Evolutionary conservation across 1,139 yeast species (phyloP), one percentile per base, ranked within the genome.

Genomic region (Kurtzmaniella quercitrusa): DNA sequence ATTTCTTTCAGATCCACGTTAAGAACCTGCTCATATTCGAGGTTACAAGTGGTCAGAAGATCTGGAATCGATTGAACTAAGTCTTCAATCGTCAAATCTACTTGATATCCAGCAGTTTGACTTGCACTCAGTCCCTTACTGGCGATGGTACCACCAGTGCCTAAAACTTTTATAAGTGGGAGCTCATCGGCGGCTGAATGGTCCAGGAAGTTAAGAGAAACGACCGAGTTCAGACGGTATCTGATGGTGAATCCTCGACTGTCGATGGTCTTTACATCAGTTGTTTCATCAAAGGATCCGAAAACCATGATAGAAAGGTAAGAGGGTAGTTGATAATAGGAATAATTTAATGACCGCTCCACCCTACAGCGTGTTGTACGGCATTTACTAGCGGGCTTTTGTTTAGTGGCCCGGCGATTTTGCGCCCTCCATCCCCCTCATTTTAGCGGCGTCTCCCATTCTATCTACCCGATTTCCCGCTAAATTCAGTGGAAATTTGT

Each of bases 101-200:
- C 87, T 45, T 78, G 70, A 56, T 82, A 82, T 1, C 87, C 88
- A 1, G 86, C 85, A 2, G 88, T 82, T 47, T 79, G 80, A 25
- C 80, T 72, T 1, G 80, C 66, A 12, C 70, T 58, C 1, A 68
- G 59, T 0, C 85, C 86, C 54, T 80, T 81, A 1, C 87, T 79
- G 1, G 88, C 88, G 51, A 82, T 82, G 2, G 89, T 82, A 12
- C 89, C 89, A 9, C 89, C 89, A 1, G 89, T 82, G 2, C 87
- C 89, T 31, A 82, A 63, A 18, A 82, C 79, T 51, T 82, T 82
- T 41, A 82, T 65, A 5, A 59, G 58, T 1, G 80, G 80, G 37
- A 70, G 50, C 25, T 48, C 44, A 6, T 49, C 55, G 27, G 40
- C 48, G 16, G 54, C 48, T 62, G 56, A 4, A 8, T 34, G 29